Percentiles rank a stretch among this genome's conserved stretches.
phyloP scores from a whole-genome alignment of 108 stramenopile species.

The Chaetoceros tenuissimus region DNA sequence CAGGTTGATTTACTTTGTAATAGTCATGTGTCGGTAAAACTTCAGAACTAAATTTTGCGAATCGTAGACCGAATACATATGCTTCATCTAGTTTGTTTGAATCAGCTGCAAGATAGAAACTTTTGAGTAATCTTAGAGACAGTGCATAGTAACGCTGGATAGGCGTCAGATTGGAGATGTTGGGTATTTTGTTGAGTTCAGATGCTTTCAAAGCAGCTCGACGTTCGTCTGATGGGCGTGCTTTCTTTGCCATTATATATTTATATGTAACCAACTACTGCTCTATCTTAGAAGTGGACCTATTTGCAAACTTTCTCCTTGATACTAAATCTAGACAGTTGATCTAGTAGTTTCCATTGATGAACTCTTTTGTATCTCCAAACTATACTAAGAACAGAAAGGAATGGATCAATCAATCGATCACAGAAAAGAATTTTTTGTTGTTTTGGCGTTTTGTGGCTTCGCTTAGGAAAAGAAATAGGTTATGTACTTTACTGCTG shows the following conservation, averaged over 20 bases:
- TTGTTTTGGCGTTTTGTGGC: too few relatives aligned
- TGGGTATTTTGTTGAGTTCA: slow-evolving; percentile 7
- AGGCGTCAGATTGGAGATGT: slow-evolving; percentile 63
- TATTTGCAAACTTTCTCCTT: too few relatives aligned
- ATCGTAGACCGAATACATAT: slow-evolving; percentile 70
- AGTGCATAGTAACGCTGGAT: slow-evolving; percentile 66
- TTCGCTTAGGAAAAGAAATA: too few relatives aligned
- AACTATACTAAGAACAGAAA: too few relatives aligned
- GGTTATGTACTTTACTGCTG: too few relatives aligned
- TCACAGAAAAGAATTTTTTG: too few relatives aligned
- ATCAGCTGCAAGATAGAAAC: slow-evolving; percentile 26
- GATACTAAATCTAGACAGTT: too few relatives aligned
- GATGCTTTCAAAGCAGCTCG: slow-evolving; percentile 1
- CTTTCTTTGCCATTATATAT: background rate
- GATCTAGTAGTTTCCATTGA: too few relatives aligned
- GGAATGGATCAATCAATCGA: too few relatives aligned
- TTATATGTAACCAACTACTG: too few relatives aligned
- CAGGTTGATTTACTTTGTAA: slow-evolving; percentile 33
- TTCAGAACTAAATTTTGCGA: slow-evolving; percentile 57
- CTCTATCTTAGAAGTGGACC: too few relatives aligned
- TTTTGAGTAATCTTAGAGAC: slow-evolving; percentile 31
- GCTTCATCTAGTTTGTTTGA: slow-evolving; percentile 52
- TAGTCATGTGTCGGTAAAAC: slow-evolving; percentile 67
- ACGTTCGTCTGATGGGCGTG: slow-evolving; percentile 8
- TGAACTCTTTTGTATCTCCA: too few relatives aligned